Evolutionary conservation across 495 filamentous ascomycete species (phyloP).

Genomic region (Rostrohypoxylon terebratum): DNA sequence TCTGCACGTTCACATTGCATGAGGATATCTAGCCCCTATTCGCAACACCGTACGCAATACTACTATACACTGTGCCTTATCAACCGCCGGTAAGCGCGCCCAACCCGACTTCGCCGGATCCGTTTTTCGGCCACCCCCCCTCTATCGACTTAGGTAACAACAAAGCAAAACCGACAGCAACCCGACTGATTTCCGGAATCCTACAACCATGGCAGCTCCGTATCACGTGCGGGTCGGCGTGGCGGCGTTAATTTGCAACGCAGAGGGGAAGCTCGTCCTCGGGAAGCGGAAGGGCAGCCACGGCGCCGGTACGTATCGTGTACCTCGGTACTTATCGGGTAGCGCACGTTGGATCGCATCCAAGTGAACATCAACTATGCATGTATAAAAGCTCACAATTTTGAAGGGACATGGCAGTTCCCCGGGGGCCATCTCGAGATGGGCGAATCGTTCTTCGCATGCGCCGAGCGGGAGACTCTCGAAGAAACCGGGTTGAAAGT

Average conservation of each 20-base stretch:
- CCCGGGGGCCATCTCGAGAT: slow-evolving; percentile 78
- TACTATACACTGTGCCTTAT: not conserved
- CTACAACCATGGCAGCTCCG: slow-evolving; percentile 19
- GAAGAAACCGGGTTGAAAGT: slow-evolving; percentile 75
- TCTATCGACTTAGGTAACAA: not conserved
- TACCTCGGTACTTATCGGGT: not conserved
- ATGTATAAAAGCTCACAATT: not conserved
- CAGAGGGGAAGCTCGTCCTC: slow-evolving; percentile 52
- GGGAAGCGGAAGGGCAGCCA: slow-evolving; percentile 57
- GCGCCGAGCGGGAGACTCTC: slow-evolving; percentile 71
- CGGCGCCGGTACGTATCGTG: slow-evolving; percentile 50
- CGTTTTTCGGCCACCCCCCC: slow-evolving; percentile 20
- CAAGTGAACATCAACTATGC: not conserved
- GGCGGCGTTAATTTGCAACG: slow-evolving; percentile 53
- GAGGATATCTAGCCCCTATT: slow-evolving; percentile 18
- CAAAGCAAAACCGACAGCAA: not conserved
- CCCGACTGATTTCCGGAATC: not conserved
- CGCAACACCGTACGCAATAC: not conserved
- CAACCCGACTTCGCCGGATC: slow-evolving; percentile 1
- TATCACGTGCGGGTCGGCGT: slow-evolving; percentile 54
- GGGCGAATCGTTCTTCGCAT: slow-evolving; percentile 67
- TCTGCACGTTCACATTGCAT: not conserved
- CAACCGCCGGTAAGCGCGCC: not conserved
- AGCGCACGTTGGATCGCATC: not conserved
- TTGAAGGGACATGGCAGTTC: slow-evolving; percentile 66